These are phyloP conservation scores for Carex kokanica DNA, from an alignment of 176 grass and related monocot genomes.

Conservation along the genomic window DNA sequence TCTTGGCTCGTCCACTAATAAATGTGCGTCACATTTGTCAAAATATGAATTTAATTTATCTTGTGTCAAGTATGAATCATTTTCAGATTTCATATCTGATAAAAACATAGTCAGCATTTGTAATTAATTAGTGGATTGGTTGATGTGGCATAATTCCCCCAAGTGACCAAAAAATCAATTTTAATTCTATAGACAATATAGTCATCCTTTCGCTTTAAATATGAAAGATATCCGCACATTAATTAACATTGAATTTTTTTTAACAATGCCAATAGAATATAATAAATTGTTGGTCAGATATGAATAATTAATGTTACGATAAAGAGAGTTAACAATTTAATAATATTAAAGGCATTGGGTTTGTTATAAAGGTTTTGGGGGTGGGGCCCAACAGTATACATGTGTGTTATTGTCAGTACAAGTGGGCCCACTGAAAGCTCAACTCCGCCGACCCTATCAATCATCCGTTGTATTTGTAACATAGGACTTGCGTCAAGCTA, in stretches of 20 bases:
- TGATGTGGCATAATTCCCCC: too few relatives aligned
- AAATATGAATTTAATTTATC: not conserved
- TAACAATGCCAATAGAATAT: not conserved
- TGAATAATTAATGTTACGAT: slow-evolving; percentile 17
- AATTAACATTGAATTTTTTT: not conserved
- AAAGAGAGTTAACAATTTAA: not conserved
- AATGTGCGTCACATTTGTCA: too few relatives aligned
- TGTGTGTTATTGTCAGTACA: slow-evolving; percentile 24
- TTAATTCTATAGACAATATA: too few relatives aligned
- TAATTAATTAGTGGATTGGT: not conserved
- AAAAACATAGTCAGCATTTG: not conserved
- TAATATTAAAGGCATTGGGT: slow-evolving; percentile 21
- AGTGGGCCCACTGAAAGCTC: slow-evolving; percentile 45
- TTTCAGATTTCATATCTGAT: not conserved
- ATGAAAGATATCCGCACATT: not conserved
- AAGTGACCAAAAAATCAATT: not conserved
- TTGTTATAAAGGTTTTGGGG: slow-evolving; percentile 35
- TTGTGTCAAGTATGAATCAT: not conserved
- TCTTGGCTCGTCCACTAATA: too few relatives aligned
- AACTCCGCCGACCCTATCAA: slow-evolving; percentile 34
- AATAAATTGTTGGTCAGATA: not conserved
- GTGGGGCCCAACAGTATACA: slow-evolving; percentile 20
- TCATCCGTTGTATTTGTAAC: too few relatives aligned
- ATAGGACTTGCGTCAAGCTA: too few relatives aligned
- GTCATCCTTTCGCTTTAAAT: not conserved